phyloP scores from a whole-genome alignment of 2,329 filamentous ascomycete genomes.

The Fusarium odoratissimum region DNA sequence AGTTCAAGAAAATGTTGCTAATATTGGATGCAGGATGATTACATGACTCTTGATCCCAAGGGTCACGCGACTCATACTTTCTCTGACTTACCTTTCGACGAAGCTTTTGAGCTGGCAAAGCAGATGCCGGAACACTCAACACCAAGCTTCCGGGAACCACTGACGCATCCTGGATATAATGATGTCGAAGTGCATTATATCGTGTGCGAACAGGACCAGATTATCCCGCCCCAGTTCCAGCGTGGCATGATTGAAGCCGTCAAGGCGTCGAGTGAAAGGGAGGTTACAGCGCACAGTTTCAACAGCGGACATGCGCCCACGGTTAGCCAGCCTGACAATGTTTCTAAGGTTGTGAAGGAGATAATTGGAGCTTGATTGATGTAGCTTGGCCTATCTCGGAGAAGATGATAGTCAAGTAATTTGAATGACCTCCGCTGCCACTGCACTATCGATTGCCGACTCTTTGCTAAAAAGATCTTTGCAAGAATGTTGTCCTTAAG shows the following conservation, averaged over 20 bases:
- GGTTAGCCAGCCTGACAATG: slow-evolving; percentile 13
- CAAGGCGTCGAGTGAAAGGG: not conserved
- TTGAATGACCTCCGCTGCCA: accelerated
- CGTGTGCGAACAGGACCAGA: slow-evolving; percentile 19
- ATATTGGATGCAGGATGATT: slow-evolving; percentile 5
- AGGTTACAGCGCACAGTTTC: not conserved
- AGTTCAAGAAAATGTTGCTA: too few relatives aligned
- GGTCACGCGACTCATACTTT: not conserved
- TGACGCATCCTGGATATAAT: slow-evolving; percentile 31
- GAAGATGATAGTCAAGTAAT: accelerated
- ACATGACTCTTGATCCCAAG: slow-evolving; percentile 1
- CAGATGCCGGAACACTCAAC: slow-evolving; percentile 26
- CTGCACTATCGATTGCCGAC: accelerated
- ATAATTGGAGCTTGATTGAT: not conserved
- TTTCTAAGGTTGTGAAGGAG: slow-evolving; percentile 2
- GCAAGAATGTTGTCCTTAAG: not conserved
- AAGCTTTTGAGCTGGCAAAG: slow-evolving; percentile 8
- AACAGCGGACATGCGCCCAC: slow-evolving; percentile 7
- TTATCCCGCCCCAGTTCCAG: slow-evolving; percentile 6
- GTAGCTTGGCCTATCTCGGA: accelerated
- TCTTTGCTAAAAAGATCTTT: not conserved
- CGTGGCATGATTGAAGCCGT: slow-evolving; percentile 18
- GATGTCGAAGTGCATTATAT: slow-evolving; percentile 33
- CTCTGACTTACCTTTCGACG: slow-evolving; percentile 16
- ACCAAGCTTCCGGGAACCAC: slow-evolving; percentile 19